phyloP scores from a whole-genome alignment of 31 red algal species.

The Endocladia muricata region DNA sequence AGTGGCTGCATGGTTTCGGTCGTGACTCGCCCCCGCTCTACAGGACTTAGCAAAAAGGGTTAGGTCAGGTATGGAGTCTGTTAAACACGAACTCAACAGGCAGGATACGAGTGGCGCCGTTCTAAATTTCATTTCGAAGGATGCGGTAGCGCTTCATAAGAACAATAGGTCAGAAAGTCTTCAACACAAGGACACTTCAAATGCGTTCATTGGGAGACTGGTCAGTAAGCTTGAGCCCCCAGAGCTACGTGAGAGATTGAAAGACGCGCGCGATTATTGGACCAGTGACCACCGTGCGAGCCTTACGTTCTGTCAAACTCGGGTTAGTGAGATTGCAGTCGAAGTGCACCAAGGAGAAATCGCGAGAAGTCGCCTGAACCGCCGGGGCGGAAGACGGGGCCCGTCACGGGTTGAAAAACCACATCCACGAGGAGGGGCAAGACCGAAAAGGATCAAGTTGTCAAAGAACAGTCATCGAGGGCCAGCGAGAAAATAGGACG shows the following conservation, averaged over 20 bases:
- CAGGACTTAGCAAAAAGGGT: neutral
- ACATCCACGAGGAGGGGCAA: neutral
- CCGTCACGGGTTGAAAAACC: neutral
- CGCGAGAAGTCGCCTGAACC: neutral
- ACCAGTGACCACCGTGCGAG: neutral
- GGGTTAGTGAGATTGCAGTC: neutral
- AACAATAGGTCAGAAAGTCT: conserved; percentile 4
- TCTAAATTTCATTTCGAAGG: neutral
- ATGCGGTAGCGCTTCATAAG: neutral
- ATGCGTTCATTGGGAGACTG: neutral
- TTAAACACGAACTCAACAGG: neutral
- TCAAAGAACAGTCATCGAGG: neutral
- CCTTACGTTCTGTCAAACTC: neutral
- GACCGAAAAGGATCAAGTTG: neutral
- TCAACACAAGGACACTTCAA: neutral
- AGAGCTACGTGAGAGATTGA: neutral
- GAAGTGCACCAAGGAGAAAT: neutral
- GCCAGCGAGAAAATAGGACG: neutral
- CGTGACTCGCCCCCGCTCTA: neutral
- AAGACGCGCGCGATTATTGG: neutral
- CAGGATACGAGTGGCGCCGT: conserved; percentile 1
- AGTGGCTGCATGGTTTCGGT: neutral
- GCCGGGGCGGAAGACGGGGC: neutral
- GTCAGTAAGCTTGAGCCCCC: neutral
- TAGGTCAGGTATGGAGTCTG: neutral